phyloP scores from a whole-genome alignment of 208 protist genomes.

The Leishmania turanica region DNA sequence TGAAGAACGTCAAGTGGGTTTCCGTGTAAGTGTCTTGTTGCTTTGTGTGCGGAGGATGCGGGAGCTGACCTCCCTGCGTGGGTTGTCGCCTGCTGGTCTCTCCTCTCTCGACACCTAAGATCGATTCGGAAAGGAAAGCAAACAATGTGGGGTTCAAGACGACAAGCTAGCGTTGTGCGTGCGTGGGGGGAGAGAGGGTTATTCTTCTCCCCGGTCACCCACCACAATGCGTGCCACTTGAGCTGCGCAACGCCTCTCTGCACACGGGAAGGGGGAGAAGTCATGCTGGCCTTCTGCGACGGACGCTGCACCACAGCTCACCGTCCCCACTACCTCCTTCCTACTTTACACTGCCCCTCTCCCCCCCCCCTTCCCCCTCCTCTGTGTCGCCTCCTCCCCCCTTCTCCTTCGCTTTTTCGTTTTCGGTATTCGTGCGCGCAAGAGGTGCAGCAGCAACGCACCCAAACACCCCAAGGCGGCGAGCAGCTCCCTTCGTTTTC shows the following conservation, averaged over 20 bases:
- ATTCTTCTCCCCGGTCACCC: background rate
- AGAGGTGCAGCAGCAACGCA: background rate
- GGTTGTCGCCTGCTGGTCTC: background rate
- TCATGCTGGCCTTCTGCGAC: background rate
- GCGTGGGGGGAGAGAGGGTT: background rate
- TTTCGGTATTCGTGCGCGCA: background rate
- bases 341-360: background rate
- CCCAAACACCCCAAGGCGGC: too few relatives aligned
- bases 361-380: background rate
- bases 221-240: background rate
- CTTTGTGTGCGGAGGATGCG: background rate
- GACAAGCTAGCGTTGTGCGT: background rate
- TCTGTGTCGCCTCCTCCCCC: background rate
- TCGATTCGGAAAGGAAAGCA: background rate
- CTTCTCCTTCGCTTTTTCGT: background rate
- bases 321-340: background rate
- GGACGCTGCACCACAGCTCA: background rate
- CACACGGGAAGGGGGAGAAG: background rate
- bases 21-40: background rate
- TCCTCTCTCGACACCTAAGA: background rate
- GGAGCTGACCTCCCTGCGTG: background rate
- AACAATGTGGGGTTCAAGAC: background rate
- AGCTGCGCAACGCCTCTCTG: background rate
- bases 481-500: background rate
- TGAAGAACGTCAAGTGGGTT: conserved; percentile 43